A percentile compares a stretch with the other conserved stretches of the same genome.
These are phyloP conservation scores for Trichoderma koningii DNA, from an alignment of 2,329 filamentous ascomycete genomes.

Conservation along the genomic window DNA sequence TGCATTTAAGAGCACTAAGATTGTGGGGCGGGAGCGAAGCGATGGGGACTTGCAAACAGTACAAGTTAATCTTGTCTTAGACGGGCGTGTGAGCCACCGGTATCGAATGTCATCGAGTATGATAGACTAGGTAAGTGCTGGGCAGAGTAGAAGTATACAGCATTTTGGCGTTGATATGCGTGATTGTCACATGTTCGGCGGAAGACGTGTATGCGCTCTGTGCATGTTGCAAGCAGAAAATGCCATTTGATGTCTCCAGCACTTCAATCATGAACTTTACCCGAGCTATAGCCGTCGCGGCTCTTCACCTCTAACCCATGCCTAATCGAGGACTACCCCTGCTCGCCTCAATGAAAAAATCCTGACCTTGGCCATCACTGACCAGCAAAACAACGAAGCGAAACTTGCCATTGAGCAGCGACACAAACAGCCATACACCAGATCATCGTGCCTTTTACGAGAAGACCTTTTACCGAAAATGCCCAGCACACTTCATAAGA, in stretches of 20 bases:
- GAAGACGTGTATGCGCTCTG: too few species aligned
- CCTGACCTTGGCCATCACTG: not conserved
- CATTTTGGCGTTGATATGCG: not conserved
- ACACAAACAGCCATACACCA: not conserved
- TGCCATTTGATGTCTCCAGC: not conserved
- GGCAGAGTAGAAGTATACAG: not conserved
- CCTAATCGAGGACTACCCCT: conserved; percentile 13
- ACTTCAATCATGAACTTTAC: not conserved
- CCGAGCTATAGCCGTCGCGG: conserved; percentile 23
- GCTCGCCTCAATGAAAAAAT: not conserved
- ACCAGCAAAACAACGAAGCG: not conserved
- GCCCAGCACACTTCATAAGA: conserved; percentile 77
- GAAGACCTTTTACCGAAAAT: conserved; percentile 50
- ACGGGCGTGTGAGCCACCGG: not conserved
- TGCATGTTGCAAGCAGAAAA: too few species aligned
- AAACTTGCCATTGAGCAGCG: not conserved
- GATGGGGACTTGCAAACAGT: not conserved
- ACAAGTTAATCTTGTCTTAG: not conserved
- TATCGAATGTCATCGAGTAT: too few species aligned
- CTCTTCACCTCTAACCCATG: not conserved
- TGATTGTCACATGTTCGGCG: not conserved
- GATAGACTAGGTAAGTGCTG: too few species aligned
- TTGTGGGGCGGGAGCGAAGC: not conserved
- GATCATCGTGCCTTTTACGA: not conserved
- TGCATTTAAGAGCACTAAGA: not conserved